A percentile compares a stretch with the other conserved stretches of the same genome.
Evolutionary conservation across 495 filamentous ascomycete genomes (phyloP).

Genomic region (Neurospora cerealis): DNA sequence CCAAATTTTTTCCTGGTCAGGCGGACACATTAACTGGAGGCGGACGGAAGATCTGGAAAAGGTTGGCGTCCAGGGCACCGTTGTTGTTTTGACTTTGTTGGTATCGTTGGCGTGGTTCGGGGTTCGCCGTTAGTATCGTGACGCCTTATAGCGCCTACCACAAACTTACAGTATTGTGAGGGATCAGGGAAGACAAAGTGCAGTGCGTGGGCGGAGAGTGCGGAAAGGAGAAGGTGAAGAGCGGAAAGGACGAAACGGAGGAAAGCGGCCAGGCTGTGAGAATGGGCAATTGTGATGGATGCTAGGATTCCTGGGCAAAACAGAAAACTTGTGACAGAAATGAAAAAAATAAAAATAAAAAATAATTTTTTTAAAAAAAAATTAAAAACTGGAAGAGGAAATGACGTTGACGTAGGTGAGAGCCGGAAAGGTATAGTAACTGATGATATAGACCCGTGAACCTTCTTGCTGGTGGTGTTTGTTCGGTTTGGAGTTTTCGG

Average conservation of each 20-base stretch:
- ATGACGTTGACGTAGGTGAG: not conserved
- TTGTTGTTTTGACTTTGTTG: no score
- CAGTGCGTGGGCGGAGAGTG: not conserved
- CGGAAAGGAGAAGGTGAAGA: not conserved
- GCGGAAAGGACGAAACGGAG: not conserved
- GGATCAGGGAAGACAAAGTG: not conserved
- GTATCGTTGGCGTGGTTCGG: not conserved
- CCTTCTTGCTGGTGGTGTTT: not conserved
- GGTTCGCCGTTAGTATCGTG: not conserved
- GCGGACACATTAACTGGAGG: not conserved
- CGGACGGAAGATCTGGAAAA: not conserved
- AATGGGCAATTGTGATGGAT: not conserved
- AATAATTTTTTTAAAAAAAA: no score
- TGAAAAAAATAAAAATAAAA: no score
- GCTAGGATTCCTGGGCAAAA: not conserved
- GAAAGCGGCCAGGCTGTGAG: not conserved
- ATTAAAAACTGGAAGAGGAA: not conserved
- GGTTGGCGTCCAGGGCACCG: not conserved
- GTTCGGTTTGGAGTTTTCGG: not conserved
- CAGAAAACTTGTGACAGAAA: not conserved
- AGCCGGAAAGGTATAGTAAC: not conserved
- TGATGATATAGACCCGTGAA: not conserved
- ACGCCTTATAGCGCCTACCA: not conserved
- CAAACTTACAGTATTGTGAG: not conserved
- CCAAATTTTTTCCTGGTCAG: not conserved